Percentiles rank a stretch among this genome's conserved stretches.
phyloP scores from a whole-genome alignment of 2,329 filamentous ascomycete species.

The Emergomyces orientalis region DNA sequence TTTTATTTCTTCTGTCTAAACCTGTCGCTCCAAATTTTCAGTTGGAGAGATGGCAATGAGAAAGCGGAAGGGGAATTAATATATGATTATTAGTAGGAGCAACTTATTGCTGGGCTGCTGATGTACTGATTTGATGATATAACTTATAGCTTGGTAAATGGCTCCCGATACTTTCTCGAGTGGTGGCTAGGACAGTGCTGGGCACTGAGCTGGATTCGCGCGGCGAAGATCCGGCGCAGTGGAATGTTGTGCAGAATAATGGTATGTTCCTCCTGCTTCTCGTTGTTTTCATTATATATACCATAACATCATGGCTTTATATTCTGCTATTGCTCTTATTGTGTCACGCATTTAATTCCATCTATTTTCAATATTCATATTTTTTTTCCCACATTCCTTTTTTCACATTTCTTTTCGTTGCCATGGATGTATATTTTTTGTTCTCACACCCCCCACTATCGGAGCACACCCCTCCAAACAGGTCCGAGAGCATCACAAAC shows the following conservation, averaged over 20 bases:
- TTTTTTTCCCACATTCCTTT: conserved; percentile 7
- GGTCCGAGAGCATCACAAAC: conserved; percentile 81
- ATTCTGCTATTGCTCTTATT: not conserved
- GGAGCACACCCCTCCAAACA: conserved; percentile 21
- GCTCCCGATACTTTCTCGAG: conserved; percentile 49
- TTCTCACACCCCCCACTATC: not conserved
- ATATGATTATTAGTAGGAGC: not conserved
- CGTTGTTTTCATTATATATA: not conserved
- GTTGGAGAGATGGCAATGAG: not conserved
- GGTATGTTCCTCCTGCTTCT: conserved; percentile 36
- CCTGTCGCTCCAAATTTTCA: not conserved
- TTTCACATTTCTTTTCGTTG: not conserved
- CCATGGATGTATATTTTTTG: not conserved
- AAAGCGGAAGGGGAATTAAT: not conserved
- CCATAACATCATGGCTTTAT: not conserved
- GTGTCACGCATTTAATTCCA: not conserved
- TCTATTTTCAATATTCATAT: not conserved
- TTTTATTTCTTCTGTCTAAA: too few relatives aligned
- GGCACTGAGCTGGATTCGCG: conserved; percentile 33
- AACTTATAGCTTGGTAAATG: conserved; percentile 35
- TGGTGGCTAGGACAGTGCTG: conserved; percentile 63
- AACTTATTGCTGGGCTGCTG: not conserved
- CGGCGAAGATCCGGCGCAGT: conserved; percentile 66
- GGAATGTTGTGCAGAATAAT: conserved; percentile 97
- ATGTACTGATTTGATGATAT: not conserved